Evolutionary conservation across 225 moss, liverwort and hornwort species (phyloP).

Genomic region (Pseudisothecium myosuroides): DNA sequence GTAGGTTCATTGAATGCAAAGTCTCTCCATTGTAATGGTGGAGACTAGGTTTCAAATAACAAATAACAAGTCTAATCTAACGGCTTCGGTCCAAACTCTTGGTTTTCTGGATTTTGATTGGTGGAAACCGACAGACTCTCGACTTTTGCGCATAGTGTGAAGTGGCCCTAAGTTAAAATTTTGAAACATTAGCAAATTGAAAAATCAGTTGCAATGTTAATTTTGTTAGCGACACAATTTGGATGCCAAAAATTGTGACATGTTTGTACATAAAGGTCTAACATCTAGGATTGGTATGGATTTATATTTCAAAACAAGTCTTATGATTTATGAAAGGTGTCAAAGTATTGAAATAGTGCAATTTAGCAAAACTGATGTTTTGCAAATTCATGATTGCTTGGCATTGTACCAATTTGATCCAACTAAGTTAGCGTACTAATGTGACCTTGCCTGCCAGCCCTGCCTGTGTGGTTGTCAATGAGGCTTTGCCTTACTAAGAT

Average conservation of each 20-base stretch:
- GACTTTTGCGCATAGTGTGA: no score
- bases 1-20: no score
- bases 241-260: background rate
- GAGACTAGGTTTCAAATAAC: no score
- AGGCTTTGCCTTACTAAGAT: background rate
- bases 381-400: background rate
- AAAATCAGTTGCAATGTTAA: no score
- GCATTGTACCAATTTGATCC: background rate
- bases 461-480: background rate
- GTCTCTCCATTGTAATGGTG: no score
- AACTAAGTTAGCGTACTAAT: no score
- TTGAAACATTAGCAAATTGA: no score
- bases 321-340: background rate
- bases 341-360: background rate
- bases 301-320: background rate
- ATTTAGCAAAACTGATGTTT: background rate
- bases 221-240: background rate
- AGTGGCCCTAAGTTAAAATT: no score
- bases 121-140: no score
- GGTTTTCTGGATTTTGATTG: no score
- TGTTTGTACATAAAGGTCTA: background rate
- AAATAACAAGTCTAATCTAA: no score
- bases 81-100: no score
- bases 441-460: background rate
- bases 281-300: background rate